These are phyloP conservation scores for Copromyces sp. DNA, from an alignment of 495 filamentous ascomycete genomes.

Conservation along the genomic window DNA sequence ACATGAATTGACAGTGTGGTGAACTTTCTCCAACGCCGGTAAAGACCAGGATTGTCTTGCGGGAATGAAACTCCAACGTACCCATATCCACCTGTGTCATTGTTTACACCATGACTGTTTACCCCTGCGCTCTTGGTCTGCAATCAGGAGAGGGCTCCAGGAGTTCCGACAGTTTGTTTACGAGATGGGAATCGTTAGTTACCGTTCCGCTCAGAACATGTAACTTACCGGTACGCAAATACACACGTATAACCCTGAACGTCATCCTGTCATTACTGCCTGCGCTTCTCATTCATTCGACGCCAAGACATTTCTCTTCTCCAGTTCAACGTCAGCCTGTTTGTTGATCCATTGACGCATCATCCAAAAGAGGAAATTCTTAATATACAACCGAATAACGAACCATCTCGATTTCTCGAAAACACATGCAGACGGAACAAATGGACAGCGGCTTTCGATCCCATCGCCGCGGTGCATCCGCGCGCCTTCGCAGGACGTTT, in stretches of 20 bases:
- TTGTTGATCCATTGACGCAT: neutral
- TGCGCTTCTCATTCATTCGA: neutral
- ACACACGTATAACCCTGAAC: neutral
- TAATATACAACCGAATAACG: neutral
- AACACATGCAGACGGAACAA: neutral
- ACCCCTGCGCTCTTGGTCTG: neutral
- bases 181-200: neutral
- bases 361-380: neutral
- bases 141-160: neutral
- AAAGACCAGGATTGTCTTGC: neutral
- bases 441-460: neutral
- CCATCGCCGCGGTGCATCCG: slow-evolving; percentile 1
- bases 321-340: neutral
- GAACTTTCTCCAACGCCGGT: neutral
- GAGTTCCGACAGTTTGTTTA: neutral
- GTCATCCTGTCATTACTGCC: neutral
- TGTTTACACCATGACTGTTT: neutral
- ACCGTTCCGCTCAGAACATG: neutral
- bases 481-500: slow-evolving; percentile 53
- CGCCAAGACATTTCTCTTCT: neutral
- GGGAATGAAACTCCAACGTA: neutral
- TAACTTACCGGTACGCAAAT: neutral
- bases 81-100: neutral
- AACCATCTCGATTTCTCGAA: neutral
- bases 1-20: neutral